Conservation (phyloP, 306 rosid species). For the Castanea mollissima region DNA sequence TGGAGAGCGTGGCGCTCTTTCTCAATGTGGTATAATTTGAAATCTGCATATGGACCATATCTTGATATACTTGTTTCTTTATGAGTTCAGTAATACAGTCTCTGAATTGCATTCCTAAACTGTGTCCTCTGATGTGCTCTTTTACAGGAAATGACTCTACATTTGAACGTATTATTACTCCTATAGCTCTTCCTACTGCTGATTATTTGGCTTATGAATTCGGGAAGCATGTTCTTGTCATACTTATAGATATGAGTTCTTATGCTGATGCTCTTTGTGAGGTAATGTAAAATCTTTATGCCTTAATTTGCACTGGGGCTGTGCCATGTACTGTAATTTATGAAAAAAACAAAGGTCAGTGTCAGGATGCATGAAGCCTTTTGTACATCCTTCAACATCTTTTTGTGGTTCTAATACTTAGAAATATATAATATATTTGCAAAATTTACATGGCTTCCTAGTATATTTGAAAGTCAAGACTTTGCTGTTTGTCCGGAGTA, state of each 20-base stretch:
- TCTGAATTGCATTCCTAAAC: conserved; percentile 5
- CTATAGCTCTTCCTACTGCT: conserved; percentile 98
- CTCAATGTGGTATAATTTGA: conserved; percentile 25
- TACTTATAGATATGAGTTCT: conserved; percentile 98
- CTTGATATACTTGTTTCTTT: neutral
- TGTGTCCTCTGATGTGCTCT: conserved; percentile 17
- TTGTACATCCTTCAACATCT: conserved; percentile 7
- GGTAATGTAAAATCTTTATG: conserved; percentile 44
- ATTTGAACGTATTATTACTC: conserved; percentile 94
- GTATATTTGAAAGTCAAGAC: conserved; percentile 3
- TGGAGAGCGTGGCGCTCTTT: conserved; percentile 99
- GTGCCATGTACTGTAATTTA: neutral
- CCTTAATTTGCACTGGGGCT: neutral
- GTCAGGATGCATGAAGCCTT: neutral
- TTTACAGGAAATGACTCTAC: conserved; percentile 94
- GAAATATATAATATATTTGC: neutral
- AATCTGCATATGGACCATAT: conserved; percentile 20
- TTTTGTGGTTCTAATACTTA: conserved; percentile 3
- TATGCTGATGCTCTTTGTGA: conserved; percentile 99
- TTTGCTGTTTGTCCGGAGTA: conserved; percentile 1
- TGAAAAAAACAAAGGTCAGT: neutral
- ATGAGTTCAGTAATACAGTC: conserved; percentile 1
- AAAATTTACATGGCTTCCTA: neutral
- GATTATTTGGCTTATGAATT: conserved; percentile 97
- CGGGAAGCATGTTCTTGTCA: conserved; percentile 98